A percentile compares a stretch with the other conserved stretches of the same genome.
Conservation (phyloP, 2,329 filamentous ascomycete species). For the Microsporum audouinii region DNA sequence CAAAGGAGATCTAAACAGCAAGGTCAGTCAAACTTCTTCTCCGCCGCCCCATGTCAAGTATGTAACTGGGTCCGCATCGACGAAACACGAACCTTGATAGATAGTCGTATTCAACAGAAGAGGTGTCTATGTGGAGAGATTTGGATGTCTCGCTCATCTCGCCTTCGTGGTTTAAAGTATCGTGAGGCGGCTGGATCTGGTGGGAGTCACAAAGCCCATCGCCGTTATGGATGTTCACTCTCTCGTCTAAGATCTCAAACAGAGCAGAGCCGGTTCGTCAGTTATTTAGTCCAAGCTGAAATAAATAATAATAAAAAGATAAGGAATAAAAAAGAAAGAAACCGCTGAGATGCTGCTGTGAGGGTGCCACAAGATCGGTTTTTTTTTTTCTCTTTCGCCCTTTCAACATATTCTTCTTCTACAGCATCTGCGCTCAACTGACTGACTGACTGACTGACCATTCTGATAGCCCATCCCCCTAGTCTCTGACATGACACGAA, state of each 20-base stretch:
- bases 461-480: slow-evolving; percentile 1
- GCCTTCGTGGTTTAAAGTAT: slow-evolving; percentile 39
- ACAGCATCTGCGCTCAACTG: not conserved
- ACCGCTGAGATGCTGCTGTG: not conserved
- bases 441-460: not conserved
- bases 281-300: not conserved
- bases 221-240: not conserved
- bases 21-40: not conserved
- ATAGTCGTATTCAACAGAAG: slow-evolving; percentile 55
- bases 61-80: not conserved
- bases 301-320: not conserved
- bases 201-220: not conserved
- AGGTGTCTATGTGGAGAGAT: slow-evolving; percentile 67
- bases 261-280: not conserved
- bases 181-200: not conserved
- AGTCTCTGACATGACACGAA: not conserved
- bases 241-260: not conserved
- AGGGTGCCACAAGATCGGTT: not conserved
- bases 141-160: slow-evolving; percentile 49
- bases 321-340: not conserved
- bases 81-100: slow-evolving; percentile 53
- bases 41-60: slow-evolving; percentile 2
- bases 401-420: not conserved
- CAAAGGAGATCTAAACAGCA: slow-evolving; percentile 57
- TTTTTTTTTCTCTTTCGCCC: not conserved